Base-by-base conservation (phyloP, 2,329 filamentous ascomycete genomes). In the Emmonsiellopsis sp. region DNA sequence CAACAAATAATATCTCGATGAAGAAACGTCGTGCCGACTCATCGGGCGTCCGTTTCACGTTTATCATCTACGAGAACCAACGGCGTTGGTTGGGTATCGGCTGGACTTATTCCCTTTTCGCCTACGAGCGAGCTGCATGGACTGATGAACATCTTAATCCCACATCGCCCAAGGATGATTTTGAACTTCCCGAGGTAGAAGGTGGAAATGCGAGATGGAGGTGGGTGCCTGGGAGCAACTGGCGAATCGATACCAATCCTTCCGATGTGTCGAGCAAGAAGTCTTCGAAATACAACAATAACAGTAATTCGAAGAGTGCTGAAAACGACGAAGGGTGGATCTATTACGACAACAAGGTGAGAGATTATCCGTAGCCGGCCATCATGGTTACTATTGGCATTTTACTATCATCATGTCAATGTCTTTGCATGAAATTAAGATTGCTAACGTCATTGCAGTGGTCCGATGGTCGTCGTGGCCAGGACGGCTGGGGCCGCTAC, bases 61-160 rank as follows among this genome's bases (percentile, higher is more conserved):
- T 98, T 58, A 91, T 93, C 47, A 78, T 98, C 2, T 97, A 91
- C 64, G 93, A 98, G 68, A 98, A 98, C 62, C 93, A 98, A 69
- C 82, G 93, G 42, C 82, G 93, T 51, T 98, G 93, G 93, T 74
- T 98, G 3, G 92, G 91, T 1, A 79, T 98, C 10, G 93, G 93
- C 0, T 98, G 93, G 91, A 97, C 93, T 0, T 86, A 86, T 2
- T 94, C 85, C 40, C 75, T 98, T 56, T 89, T 98, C 59, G 84
- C 90, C 0, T 94, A 96, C 63, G 93, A 98, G 67, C 80, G 93
- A 42, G 80, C 86, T 1, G 79, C 91, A 0, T 98, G 93, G 92
- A 96, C 93, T 0, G 93, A 98, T 68, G 93, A 98, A 70, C 90
- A 96, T 66, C 81, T 94, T 53, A 95, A 95, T 57, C 66, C 84